phyloP scores from a whole-genome alignment of 495 filamentous ascomycete genomes.

The Tuber aestivum region DNA sequence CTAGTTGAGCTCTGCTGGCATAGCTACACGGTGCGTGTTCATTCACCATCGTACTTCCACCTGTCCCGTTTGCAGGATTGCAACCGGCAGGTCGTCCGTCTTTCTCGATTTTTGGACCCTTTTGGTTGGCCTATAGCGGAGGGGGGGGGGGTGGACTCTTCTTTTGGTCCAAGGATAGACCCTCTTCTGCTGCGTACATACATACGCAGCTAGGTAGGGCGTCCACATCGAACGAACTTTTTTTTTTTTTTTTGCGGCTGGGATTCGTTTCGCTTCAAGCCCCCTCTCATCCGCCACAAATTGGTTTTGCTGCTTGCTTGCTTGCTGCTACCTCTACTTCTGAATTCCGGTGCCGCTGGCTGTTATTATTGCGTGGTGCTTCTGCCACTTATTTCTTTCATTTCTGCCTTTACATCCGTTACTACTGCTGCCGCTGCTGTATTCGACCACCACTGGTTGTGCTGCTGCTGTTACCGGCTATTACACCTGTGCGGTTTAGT shows the following conservation, averaged over 20 bases:
- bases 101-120: neutral
- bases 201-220: conserved; percentile 29
- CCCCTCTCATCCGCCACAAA: conserved; percentile 28
- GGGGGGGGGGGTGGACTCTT: neutral
- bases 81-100: neutral
- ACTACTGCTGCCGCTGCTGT: conserved; percentile 6
- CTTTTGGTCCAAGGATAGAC: conserved; percentile 3
- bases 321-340: conserved; percentile 14
- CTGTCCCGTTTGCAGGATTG: conserved; percentile 33
- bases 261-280: conserved; percentile 33
- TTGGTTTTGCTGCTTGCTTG: conserved; percentile 2
- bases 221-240: conserved; percentile 15
- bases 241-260: conserved; percentile 29
- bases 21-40: conserved; percentile 38
- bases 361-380: conserved; percentile 25
- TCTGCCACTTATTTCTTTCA: conserved; percentile 8
- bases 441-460: conserved; percentile 16
- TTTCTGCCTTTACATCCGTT: neutral
- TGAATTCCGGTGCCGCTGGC: conserved; percentile 16
- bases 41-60: conserved; percentile 29
- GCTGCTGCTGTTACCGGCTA: conserved; percentile 28
- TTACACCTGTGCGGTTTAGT: conserved; percentile 32
- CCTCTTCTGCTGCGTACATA: conserved; percentile 25
- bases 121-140: neutral
- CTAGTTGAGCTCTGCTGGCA: conserved; percentile 39